Evolutionary conservation across 768 basidiomycete genomes (phyloP).

Genomic region (Auricularia sp.): DNA sequence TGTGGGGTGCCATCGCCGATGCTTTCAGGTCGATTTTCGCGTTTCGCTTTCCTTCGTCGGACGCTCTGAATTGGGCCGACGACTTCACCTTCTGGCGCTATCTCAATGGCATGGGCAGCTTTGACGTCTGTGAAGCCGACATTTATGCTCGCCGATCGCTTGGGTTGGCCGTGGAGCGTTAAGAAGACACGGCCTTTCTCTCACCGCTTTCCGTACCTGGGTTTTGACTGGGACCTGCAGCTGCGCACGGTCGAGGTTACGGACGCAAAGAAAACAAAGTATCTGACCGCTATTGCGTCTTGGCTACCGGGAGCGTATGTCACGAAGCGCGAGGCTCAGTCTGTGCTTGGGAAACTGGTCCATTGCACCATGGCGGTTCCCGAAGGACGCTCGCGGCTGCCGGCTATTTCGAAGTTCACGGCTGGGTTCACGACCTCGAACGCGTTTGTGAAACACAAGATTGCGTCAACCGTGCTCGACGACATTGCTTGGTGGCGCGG

Average conservation of each 20-base stretch:
- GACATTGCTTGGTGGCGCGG: not conserved
- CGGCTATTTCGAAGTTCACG: not conserved
- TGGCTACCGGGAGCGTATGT: no score
- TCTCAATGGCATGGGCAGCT: not conserved
- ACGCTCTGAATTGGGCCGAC: not conserved
- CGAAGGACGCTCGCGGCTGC: not conserved
- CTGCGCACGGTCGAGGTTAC: not conserved
- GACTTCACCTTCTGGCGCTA: not conserved
- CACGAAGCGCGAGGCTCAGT: not conserved
- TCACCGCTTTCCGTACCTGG: conserved; percentile 13
- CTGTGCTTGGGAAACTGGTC: not conserved
- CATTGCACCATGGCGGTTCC: not conserved
- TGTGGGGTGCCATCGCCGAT: not conserved
- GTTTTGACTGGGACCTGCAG: not conserved
- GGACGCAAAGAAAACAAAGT: no score
- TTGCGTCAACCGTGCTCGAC: not conserved
- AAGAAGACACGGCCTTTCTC: not conserved
- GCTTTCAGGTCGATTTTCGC: not conserved
- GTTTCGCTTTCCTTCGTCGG: not conserved
- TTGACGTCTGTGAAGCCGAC: not conserved
- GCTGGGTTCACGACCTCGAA: not conserved
- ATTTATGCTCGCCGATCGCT: not conserved
- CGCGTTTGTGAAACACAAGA: not conserved
- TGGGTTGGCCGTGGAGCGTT: not conserved
- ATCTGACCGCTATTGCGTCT: no score